Evolutionary conservation across 306 rosid genomes (phyloP).

Genomic region (Pyrus bretschneideri): DNA sequence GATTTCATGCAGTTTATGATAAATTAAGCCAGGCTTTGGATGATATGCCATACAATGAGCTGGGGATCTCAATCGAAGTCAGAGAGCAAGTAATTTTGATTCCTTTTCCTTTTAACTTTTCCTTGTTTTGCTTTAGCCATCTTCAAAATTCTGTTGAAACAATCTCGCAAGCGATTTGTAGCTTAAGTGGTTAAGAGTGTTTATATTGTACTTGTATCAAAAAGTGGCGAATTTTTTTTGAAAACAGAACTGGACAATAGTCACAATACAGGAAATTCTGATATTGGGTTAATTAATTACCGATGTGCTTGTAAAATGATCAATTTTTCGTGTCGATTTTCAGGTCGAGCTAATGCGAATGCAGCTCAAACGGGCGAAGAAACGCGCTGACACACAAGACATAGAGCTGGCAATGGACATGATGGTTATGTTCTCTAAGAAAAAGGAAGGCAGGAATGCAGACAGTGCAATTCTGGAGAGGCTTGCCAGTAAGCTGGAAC

Average conservation of each 20-base stretch:
- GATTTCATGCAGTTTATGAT: conserved; percentile 53
- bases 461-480: conserved; percentile 71
- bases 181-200: too few species aligned
- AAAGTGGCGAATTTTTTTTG: neutral
- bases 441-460: conserved; percentile 47
- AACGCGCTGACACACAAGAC: conserved; percentile 75
- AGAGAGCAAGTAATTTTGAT: conserved; percentile 50
- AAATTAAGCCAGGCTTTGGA: conserved; percentile 48
- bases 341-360: conserved; percentile 78
- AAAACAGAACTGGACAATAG: neutral
- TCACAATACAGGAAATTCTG: neutral
- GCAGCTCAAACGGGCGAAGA: conserved; percentile 69
- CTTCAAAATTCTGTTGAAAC: neutral
- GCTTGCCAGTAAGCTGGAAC: conserved; percentile 64
- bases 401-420: conserved; percentile 92
- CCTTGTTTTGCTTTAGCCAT: neutral
- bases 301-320: conserved; percentile 7
- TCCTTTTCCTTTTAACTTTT: neutral
- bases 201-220: neutral
- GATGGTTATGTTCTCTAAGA: conserved; percentile 64
- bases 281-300: neutral
- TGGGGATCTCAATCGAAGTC: conserved; percentile 69
- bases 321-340: neutral
- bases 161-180: neutral
- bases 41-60: conserved; percentile 45